Percentiles rank a stretch among this genome's conserved stretches.
Evolutionary conservation across 208 protist genomes (phyloP).

Genomic region (Leishmania gerbilli): DNA sequence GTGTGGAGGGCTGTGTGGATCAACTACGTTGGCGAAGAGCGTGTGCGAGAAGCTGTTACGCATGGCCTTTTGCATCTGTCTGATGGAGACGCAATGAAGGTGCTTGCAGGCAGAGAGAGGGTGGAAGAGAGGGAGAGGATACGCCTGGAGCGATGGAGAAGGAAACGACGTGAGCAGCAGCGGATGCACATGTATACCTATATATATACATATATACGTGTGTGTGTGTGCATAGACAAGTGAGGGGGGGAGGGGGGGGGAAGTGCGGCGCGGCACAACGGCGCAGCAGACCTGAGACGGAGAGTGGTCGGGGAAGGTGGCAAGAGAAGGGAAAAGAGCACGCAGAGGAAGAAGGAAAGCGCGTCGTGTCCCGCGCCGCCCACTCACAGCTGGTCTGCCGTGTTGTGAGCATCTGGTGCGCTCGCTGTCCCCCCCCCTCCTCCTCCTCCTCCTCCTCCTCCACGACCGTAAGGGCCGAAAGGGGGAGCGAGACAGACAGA

Average conservation of each 20-base stretch:
- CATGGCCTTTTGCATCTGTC: background rate
- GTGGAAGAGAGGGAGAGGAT: too few relatives aligned
- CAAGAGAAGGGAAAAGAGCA: background rate
- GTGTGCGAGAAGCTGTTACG: background rate
- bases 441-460: too few relatives aligned
- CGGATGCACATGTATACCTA: background rate
- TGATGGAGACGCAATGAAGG: background rate
- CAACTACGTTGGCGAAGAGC: too few relatives aligned
- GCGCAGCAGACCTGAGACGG: background rate
- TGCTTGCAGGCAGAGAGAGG: background rate
- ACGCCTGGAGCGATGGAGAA: background rate
- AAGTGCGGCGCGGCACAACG: background rate
- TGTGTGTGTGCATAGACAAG: background rate
- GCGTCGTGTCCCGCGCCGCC: too few relatives aligned
- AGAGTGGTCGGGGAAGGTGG: background rate
- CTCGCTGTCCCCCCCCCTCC: too few relatives aligned
- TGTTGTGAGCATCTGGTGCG: background rate
- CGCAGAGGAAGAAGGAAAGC: background rate
- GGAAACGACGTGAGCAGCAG: background rate
- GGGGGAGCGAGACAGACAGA: background rate
- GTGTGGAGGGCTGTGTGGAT: background rate
- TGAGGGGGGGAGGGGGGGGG: background rate
- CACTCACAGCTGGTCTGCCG: background rate
- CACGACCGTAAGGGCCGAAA: background rate
- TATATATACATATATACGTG: too few relatives aligned